Percentiles rank a stretch among this genome's conserved stretches.
phyloP scores from a whole-genome alignment of 2,329 filamentous ascomycete genomes.

The Hortaea sp. region DNA sequence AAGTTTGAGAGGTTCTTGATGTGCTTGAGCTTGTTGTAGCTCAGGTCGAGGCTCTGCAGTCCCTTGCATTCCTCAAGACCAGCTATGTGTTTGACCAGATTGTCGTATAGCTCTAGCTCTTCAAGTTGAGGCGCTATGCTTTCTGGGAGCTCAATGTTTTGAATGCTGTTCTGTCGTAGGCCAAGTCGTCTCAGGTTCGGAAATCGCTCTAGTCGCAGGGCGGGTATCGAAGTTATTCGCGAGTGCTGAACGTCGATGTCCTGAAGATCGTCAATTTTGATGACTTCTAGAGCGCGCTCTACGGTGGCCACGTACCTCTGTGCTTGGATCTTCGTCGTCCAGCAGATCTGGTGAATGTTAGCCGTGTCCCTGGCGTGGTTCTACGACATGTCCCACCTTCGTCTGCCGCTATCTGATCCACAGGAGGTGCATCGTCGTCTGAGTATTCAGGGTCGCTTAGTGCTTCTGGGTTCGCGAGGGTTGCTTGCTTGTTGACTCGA shows the following conservation, averaged over 20 bases:
- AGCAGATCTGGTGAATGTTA: constrained; percentile 41
- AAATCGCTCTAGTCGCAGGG: constrained; percentile 77
- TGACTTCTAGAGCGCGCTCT: neutral
- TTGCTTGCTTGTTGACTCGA: constrained; percentile 58
- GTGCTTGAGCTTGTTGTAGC: constrained; percentile 99
- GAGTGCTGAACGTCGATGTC: constrained; percentile 89
- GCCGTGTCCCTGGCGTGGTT: constrained; percentile 27
- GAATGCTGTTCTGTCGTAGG: constrained; percentile 84
- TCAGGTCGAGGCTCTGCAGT: constrained; percentile 74
- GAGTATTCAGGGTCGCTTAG: constrained; percentile 80
- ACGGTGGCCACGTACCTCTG: constrained; percentile 32
- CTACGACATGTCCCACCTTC: constrained; percentile 48
- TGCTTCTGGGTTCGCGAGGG: constrained; percentile 68
- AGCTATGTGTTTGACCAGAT: constrained; percentile 77
- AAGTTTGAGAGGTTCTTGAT: constrained; percentile 82
- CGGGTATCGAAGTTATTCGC: constrained; percentile 66
- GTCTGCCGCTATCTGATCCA: constrained; percentile 69
- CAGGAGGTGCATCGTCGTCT: constrained; percentile 55
- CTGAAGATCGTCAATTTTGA: constrained; percentile 32
- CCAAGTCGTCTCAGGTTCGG: constrained; percentile 60
- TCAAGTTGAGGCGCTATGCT: constrained; percentile 55
- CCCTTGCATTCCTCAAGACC: constrained; percentile 69
- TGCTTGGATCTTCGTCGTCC: constrained; percentile 46
- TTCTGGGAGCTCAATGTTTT: constrained; percentile 65
- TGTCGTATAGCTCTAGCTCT: constrained; percentile 94